These are phyloP conservation scores for Agastache rugosa DNA, from an alignment of 257 asterid genomes.

Conservation along the genomic window DNA sequence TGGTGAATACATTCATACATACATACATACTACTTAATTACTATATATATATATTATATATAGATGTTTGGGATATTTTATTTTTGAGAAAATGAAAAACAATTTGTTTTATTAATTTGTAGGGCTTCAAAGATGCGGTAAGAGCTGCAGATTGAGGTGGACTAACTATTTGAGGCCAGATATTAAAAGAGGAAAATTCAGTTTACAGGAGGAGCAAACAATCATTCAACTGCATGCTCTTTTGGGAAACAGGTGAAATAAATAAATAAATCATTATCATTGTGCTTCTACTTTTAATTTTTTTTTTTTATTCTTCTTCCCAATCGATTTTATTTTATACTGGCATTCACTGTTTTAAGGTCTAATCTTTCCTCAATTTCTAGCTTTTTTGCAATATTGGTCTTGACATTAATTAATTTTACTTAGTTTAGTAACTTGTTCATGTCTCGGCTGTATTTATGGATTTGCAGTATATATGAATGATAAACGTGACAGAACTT, in stretches of 20 bases:
- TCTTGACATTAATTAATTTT: background rate
- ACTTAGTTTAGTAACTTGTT: background rate
- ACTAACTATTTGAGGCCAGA: conserved; percentile 89
- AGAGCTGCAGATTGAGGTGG: conserved; percentile 93
- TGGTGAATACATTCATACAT: conserved; percentile 40
- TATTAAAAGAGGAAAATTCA: conserved; percentile 91
- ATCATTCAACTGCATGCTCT: conserved; percentile 98
- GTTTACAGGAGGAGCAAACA: conserved; percentile 89
- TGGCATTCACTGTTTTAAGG: background rate
- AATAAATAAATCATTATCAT: background rate
- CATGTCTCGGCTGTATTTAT: background rate
- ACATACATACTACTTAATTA: too few species aligned
- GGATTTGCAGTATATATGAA: background rate
- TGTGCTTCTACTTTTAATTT: background rate
- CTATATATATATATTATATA: too few species aligned
- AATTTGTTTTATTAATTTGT: background rate
- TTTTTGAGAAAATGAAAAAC: too few species aligned
- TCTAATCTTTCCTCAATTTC: background rate
- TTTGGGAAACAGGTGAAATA: conserved; percentile 77
- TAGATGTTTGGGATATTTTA: too few species aligned
- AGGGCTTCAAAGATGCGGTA: conserved; percentile 93
- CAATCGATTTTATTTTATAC: background rate
- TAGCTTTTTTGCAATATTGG: background rate
- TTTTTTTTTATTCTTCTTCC: background rate
- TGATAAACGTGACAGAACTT: background rate